Conservation (phyloP, 495 filamentous ascomycete genomes). For the Podospora pseudocomata region DNA sequence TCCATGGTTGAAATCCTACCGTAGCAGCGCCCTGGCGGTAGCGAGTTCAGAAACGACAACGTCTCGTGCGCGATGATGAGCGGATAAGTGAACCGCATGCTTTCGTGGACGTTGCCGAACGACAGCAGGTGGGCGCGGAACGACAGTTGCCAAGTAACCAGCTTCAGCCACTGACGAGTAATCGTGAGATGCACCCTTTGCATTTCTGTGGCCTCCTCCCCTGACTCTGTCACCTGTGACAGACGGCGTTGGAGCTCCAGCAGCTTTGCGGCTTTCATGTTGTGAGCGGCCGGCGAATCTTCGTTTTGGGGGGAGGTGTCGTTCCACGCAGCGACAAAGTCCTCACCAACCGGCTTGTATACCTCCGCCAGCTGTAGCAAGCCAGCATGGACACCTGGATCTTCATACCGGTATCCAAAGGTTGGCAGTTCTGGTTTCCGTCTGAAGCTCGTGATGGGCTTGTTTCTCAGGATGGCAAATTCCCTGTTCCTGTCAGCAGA, state of each 20-base stretch:
- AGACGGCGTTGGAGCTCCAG: not conserved
- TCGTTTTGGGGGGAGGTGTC: not conserved
- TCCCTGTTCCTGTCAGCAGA: conserved; percentile 17
- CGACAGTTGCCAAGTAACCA: conserved; percentile 59
- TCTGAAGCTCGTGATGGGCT: conserved; percentile 48
- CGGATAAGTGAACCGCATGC: conserved; percentile 1
- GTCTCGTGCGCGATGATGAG: not conserved
- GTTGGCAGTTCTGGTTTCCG: conserved; percentile 44
- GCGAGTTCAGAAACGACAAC: not conserved
- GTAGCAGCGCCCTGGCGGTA: conserved; percentile 32
- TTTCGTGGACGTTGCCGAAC: conserved; percentile 39
- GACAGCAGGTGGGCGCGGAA: conserved; percentile 54
- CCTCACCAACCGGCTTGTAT: not conserved
- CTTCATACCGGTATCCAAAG: not conserved
- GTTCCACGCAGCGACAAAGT: not conserved
- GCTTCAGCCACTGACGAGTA: conserved; percentile 60
- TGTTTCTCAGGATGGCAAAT: conserved; percentile 48
- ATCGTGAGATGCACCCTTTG: conserved; percentile 61
- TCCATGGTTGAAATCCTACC: conserved; percentile 41
- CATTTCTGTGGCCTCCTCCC: conserved; percentile 45
- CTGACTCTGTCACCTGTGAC: not conserved
- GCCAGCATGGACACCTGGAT: not conserved
- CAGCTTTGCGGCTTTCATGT: not conserved
- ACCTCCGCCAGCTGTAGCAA: conserved; percentile 42
- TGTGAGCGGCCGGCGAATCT: not conserved